Percentiles rank a stretch among this genome's conserved stretches.
Conservation (phyloP, 805 yeast genomes). For the Nakazawaea siamensis region DNA sequence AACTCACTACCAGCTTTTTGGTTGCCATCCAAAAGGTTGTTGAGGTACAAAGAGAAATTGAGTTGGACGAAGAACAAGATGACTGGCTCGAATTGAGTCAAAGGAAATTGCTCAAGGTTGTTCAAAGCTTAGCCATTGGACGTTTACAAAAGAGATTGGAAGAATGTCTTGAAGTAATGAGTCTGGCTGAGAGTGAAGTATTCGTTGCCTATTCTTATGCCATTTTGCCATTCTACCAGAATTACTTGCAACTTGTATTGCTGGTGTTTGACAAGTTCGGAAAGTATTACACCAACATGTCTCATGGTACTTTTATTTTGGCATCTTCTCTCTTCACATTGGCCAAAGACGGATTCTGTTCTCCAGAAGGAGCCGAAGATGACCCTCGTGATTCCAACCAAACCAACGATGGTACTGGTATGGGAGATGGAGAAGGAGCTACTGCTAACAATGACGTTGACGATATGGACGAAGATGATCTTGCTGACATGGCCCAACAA, state of each 20-base stretch:
- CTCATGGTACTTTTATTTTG: constrained; percentile 57
- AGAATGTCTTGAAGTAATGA: constrained; percentile 26
- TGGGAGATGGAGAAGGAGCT: constrained; percentile 78
- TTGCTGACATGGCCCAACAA: constrained; percentile 65
- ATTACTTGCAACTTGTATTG: constrained; percentile 44
- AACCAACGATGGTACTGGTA: constrained; percentile 86
- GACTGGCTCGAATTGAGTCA: constrained; percentile 58
- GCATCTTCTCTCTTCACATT: constrained; percentile 47
- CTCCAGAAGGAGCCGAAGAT: constrained; percentile 67
- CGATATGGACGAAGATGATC: constrained; percentile 86
- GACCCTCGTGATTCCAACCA: constrained; percentile 55
- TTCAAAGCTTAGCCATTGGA: constrained; percentile 22
- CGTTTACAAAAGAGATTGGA: constrained; percentile 25
- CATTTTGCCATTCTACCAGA: constrained; percentile 53
- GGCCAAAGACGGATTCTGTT: constrained; percentile 81
- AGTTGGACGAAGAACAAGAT: constrained; percentile 43
- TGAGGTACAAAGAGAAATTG: constrained; percentile 23
- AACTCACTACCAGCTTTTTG: constrained; percentile 49
- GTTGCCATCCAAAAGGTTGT: constrained; percentile 58
- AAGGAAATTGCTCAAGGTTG: constrained; percentile 29
- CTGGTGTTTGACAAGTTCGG: constrained; percentile 36
- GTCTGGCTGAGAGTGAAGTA: constrained; percentile 23
- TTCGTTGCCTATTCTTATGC: constrained; percentile 45
- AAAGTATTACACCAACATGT: constrained; percentile 40
- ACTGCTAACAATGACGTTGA: constrained; percentile 65